Evolutionary conservation across 108 stramenopile genomes (phyloP), one percentile per base, ranked within the genome.

Genomic region (Epithemia pelagica): DNA sequence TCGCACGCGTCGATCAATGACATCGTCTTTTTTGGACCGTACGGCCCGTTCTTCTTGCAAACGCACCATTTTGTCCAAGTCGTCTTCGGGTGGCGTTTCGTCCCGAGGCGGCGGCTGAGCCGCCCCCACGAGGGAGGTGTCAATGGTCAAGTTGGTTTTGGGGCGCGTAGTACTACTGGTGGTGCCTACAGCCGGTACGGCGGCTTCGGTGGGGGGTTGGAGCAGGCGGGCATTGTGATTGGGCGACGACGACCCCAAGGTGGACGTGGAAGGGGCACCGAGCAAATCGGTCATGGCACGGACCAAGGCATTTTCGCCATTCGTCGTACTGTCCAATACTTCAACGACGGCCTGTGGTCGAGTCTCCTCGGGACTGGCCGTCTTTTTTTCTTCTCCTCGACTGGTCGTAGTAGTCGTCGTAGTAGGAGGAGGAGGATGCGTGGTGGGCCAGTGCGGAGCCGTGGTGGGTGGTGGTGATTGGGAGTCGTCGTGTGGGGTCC

Each of bases 271-370:
- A 15, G 37, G 37, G 7, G 61, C 28, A 10, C 30, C 61, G n/a
- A 61, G 61, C 15, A 61, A 29, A 61, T 61, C 61, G 26, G 61
- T 22, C 61, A 61, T 61, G 29, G 61, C 30, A 10, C 21, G 61
- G 26, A 61, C 28, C 61, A 61, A 32, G 3, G 61, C 61, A 29
- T 61, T 31, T n/a, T n/a, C n/a, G n/a, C n/a, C n/a, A n/a, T n/a
- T n/a, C n/a, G n/a, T n/a, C n/a, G n/a, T n/a, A n/a, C n/a, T n/a
- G 15, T 61, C 61, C 7, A 8, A 5, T 20, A 8, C 57, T 7
- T 26, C 57, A 46, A 46, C 5, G 37, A 10, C 37, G 15, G 15
- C 37, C 10, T 5, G 5, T 10, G 37, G 37, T 10, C 37, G 37
- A 46, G 10, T 46, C 10, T 46, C 37, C 37, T 46, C 37, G 5